A percentile compares a stretch with the other conserved stretches of the same genome.
Conservation (phyloP, 2,329 filamentous ascomycete species). For the Fusarium subtropicale region DNA sequence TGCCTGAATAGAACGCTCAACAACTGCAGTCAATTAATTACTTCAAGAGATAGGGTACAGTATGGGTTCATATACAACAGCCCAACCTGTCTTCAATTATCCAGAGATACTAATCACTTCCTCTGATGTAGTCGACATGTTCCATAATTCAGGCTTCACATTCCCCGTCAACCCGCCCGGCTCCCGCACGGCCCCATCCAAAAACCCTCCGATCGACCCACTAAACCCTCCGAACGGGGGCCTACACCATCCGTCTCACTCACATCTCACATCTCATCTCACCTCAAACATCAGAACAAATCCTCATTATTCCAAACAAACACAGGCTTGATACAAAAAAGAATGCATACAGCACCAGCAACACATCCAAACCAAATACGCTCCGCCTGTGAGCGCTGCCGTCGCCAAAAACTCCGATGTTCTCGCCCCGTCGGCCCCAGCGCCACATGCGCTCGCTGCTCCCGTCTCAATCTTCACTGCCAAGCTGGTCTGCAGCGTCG, state of each 20-base stretch:
- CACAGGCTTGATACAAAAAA: background rate
- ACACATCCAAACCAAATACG: conserved; percentile 50
- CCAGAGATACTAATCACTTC: background rate
- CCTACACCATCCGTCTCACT: background rate
- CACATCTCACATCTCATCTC: background rate
- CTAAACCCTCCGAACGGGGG: conserved; percentile 5
- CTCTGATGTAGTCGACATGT: background rate
- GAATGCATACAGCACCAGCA: conserved; percentile 33
- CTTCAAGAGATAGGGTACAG: background rate
- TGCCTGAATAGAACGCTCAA: too few relatives aligned
- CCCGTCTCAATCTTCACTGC: conserved; percentile 47
- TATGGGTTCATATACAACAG: background rate
- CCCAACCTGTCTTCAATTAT: background rate
- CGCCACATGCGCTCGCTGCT: conserved; percentile 47
- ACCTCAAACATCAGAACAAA: background rate
- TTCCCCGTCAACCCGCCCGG: background rate
- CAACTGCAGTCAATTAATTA: background rate
- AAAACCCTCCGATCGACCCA: conserved; percentile 10
- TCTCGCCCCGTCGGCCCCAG: conserved; percentile 40
- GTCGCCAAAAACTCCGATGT: conserved; percentile 51
- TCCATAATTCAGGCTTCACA: background rate
- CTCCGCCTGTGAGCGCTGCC: conserved; percentile 51
- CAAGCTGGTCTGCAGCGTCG: conserved; percentile 48
- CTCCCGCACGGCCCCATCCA: background rate
- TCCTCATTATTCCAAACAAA: background rate